Evolutionary conservation across 2,329 filamentous ascomycete genomes (phyloP).

Genomic region (Hymenotorrendiella dingleyae): DNA sequence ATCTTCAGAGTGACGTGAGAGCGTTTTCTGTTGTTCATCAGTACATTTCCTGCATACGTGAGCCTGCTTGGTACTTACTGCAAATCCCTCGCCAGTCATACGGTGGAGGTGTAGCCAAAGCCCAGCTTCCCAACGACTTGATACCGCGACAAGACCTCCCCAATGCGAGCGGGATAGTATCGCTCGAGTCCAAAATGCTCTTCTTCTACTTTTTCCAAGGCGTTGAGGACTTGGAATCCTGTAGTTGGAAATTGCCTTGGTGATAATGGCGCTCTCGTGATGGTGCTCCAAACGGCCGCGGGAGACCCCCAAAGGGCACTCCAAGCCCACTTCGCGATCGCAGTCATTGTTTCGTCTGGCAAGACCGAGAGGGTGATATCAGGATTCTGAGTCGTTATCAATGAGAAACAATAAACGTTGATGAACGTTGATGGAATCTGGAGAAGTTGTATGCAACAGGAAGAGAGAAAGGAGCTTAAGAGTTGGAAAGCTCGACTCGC

Average conservation of each 20-base stretch:
- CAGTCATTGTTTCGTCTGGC: too few relatives aligned
- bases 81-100: slow-evolving; percentile 16
- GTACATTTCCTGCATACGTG: background rate
- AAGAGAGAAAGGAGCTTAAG: too few relatives aligned
- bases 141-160: slow-evolving; percentile 16
- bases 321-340: too few relatives aligned
- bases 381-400: too few relatives aligned
- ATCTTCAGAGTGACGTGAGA: slow-evolving; percentile 10
- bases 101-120: slow-evolving; percentile 15
- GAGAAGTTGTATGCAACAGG: too few relatives aligned
- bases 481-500: too few relatives aligned
- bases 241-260: slow-evolving; percentile 5
- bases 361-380: too few relatives aligned
- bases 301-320: too few relatives aligned
- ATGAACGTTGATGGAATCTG: too few relatives aligned
- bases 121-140: slow-evolving; percentile 21
- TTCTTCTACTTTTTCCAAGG: slow-evolving; percentile 11
- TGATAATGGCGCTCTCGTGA: slow-evolving; percentile 1
- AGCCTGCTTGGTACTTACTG: slow-evolving; percentile 6
- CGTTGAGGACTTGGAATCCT: slow-evolving; percentile 8
- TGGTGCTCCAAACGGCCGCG: too few relatives aligned
- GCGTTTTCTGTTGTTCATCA: slow-evolving; percentile 18
- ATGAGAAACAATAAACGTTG: too few relatives aligned
- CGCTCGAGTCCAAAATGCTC: slow-evolving; percentile 6
- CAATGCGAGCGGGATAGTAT: slow-evolving; percentile 18